These are phyloP conservation scores for Cordyceps tenuipes DNA, from an alignment of 2,329 filamentous ascomycete genomes.

Conservation along the genomic window DNA sequence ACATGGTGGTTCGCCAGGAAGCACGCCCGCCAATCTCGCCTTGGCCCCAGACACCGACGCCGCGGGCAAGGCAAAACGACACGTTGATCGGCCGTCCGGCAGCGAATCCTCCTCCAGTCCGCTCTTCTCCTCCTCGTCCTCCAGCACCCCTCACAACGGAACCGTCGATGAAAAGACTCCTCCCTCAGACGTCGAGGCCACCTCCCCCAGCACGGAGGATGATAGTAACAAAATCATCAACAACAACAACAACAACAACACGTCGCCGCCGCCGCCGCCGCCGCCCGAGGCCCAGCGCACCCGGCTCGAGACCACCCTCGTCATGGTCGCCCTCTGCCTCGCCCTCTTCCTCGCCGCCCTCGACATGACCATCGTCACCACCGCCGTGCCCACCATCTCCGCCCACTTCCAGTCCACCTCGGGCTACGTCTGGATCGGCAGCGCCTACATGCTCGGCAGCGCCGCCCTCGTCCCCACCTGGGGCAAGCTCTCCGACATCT, in stretches of 20 bases:
- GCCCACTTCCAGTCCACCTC: slow-evolving; percentile 54
- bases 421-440: slow-evolving; percentile 73
- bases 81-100: background rate
- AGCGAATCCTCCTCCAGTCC: background rate
- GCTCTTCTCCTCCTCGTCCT: background rate
- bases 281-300: slow-evolving; percentile 29
- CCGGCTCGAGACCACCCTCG: slow-evolving; percentile 28
- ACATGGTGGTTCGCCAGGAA: background rate
- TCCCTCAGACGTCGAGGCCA: background rate
- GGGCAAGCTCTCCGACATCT: slow-evolving; percentile 55
- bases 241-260: background rate
- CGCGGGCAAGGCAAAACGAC: background rate
- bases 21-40: background rate
- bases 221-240: no score
- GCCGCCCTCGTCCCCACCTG: slow-evolving; percentile 60
- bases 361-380: slow-evolving; percentile 56
- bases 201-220: no score
- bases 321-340: slow-evolving; percentile 34
- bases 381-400: slow-evolving; percentile 58
- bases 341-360: slow-evolving; percentile 46
- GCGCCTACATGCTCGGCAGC: slow-evolving; percentile 63
- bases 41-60: background rate
- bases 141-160: background rate
- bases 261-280: slow-evolving; percentile 15
- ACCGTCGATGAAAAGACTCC: background rate